Evolutionary conservation across 1,284 basidiomycete species (phyloP).

Genomic region (Hortiboletus rubellus): DNA sequence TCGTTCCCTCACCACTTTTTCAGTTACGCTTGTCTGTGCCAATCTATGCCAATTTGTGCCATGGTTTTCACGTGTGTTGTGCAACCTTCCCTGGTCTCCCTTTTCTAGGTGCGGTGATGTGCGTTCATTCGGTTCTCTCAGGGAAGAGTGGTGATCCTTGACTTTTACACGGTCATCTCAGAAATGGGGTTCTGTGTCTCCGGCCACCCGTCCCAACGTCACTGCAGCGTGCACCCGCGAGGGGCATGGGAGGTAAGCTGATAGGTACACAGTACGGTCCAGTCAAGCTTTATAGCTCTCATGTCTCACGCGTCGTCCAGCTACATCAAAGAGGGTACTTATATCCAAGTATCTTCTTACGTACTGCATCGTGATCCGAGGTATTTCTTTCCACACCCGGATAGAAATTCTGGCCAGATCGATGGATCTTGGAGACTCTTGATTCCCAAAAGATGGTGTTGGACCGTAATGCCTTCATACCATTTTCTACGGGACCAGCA

Average conservation of each 20-base stretch:
- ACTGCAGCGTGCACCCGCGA: slow-evolving; percentile 34
- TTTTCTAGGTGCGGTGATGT: slow-evolving; percentile 29
- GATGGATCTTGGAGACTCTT: slow-evolving; percentile 37
- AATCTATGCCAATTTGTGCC: slow-evolving; percentile 31
- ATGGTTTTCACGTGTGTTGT: slow-evolving; percentile 33
- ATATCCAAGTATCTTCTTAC: slow-evolving; percentile 39
- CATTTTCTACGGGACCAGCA: slow-evolving; percentile 37
- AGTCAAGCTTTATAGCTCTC: neutral
- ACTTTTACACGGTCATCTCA: slow-evolving; percentile 13
- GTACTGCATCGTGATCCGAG: slow-evolving; percentile 42
- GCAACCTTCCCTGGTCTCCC: slow-evolving; percentile 25
- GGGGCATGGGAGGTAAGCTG: slow-evolving; percentile 34
- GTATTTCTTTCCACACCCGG: slow-evolving; percentile 42
- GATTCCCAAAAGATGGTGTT: slow-evolving; percentile 14
- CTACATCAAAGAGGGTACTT: slow-evolving; percentile 43
- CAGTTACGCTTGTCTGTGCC: slow-evolving; percentile 21
- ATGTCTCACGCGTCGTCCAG: slow-evolving; percentile 22
- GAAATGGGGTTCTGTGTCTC: slow-evolving; percentile 44
- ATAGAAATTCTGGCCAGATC: slow-evolving; percentile 43
- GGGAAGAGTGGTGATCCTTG: neutral
- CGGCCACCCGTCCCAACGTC: slow-evolving; percentile 39
- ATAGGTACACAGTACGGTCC: slow-evolving; percentile 34
- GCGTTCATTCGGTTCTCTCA: neutral
- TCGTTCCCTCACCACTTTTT: slow-evolving; percentile 6
- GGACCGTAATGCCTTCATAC: slow-evolving; percentile 32